phyloP scores from a whole-genome alignment of 2,329 filamentous ascomycete genomes.

The Sclerotiophoma versabilis region DNA sequence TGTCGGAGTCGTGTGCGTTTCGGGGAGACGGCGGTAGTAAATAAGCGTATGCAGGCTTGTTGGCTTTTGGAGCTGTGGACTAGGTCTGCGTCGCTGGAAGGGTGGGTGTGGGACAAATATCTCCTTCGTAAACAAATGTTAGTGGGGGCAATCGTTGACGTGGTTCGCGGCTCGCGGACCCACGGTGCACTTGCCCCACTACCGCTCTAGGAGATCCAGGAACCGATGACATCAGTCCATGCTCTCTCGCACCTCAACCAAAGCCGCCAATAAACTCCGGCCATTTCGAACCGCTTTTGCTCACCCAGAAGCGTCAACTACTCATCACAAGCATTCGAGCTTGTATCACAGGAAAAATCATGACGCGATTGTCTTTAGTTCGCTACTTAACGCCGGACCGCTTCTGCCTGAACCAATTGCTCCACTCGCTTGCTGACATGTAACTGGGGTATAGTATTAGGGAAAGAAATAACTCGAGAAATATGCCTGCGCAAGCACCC shows the following conservation, averaged over 20 bases:
- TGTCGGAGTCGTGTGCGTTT: slow-evolving; percentile 13
- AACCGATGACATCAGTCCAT: slow-evolving; percentile 14
- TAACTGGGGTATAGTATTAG: slow-evolving; percentile 47
- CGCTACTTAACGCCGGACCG: slow-evolving; percentile 4
- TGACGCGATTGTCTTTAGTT: background rate
- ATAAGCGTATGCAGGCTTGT: too few relatives aligned
- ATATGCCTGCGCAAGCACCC: slow-evolving; percentile 3
- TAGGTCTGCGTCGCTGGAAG: background rate
- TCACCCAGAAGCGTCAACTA: too few relatives aligned
- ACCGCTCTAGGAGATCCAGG: slow-evolving; percentile 20
- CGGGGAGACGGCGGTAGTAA: too few relatives aligned
- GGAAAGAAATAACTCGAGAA: slow-evolving; percentile 24
- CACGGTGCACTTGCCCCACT: slow-evolving; percentile 25
- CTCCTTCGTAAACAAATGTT: slow-evolving; percentile 1
- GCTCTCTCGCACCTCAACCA: too few relatives aligned
- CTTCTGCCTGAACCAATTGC: slow-evolving; percentile 1
- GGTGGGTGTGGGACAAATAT: background rate
- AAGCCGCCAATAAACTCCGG: too few relatives aligned
- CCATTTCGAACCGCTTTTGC: too few relatives aligned
- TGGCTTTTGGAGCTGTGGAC: background rate
- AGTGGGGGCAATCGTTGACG: slow-evolving; percentile 27
- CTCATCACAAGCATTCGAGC: too few relatives aligned
- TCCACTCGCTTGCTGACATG: slow-evolving; percentile 23
- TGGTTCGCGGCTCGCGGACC: slow-evolving; percentile 18
- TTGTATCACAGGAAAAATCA: background rate